phyloP scores from a whole-genome alignment of 2,329 filamentous ascomycete species.

The Trichoderma koningiopsis region DNA sequence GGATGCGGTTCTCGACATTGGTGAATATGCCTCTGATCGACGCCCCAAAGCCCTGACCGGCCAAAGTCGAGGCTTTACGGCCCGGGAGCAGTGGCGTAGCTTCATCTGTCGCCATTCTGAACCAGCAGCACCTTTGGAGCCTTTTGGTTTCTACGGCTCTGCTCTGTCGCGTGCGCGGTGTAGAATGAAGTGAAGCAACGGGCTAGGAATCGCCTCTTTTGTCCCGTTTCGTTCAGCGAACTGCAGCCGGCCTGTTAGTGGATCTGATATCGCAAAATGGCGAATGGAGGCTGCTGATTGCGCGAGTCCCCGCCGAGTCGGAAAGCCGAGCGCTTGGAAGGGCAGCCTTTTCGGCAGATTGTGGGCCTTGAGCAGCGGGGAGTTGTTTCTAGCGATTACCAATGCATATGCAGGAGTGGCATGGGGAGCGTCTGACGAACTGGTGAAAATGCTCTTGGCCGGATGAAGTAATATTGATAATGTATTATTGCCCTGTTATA shows the following conservation, averaged over 20 bases:
- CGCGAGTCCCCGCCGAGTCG: slow-evolving; percentile 6
- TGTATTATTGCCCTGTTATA: neutral
- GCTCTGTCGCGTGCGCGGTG: neutral
- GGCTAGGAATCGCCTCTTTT: neutral
- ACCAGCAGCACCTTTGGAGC: neutral
- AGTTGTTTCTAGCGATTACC: neutral
- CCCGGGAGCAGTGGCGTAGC: slow-evolving; percentile 13
- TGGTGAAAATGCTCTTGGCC: neutral
- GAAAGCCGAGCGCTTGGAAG: neutral
- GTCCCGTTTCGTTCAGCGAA: neutral
- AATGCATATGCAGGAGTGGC: neutral
- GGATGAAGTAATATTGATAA: neutral
- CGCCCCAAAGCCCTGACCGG: slow-evolving; percentile 1
- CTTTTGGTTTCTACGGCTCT: neutral
- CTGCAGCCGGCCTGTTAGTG: neutral
- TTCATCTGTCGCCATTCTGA: slow-evolving; percentile 19
- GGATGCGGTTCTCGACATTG: slow-evolving; percentile 48
- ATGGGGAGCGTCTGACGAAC: neutral
- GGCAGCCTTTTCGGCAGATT: neutral
- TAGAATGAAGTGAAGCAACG: neutral
- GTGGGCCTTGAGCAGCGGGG: slow-evolving; percentile 4
- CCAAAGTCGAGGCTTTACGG: neutral
- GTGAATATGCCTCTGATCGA: slow-evolving; percentile 27
- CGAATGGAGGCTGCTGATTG: slow-evolving; percentile 18
- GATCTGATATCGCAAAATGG: neutral